A percentile compares a stretch with the other conserved stretches of the same genome.
Conservation (phyloP, 352 stramenopile genomes). For the Phytophthora pini region DNA sequence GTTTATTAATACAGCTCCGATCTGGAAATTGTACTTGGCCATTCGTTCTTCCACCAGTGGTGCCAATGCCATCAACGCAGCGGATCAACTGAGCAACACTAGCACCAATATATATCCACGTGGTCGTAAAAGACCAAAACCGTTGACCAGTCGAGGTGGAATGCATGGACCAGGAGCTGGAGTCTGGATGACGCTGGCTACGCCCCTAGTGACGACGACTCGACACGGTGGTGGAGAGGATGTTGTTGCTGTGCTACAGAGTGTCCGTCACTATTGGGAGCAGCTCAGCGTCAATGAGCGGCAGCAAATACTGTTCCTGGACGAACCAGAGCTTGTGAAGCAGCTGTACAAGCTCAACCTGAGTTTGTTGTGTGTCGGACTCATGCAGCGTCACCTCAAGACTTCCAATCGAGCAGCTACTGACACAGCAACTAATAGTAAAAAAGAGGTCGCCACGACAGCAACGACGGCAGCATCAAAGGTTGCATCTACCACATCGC, state of each 20-base stretch:
- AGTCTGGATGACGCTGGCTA: constrained; percentile 36
- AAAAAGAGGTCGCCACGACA: constrained; percentile 3
- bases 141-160: constrained; percentile 20
- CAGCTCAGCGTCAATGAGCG: constrained; percentile 65
- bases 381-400: constrained; percentile 88
- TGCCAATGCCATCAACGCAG: constrained; percentile 7
- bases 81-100: constrained; percentile 1
- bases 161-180: constrained; percentile 7
- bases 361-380: constrained; percentile 80
- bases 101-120: constrained; percentile 2
- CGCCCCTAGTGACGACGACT: constrained; percentile 21
- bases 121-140: constrained; percentile 55
- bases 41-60: constrained; percentile 39
- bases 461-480: constrained; percentile 3
- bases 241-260: constrained; percentile 24
- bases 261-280: constrained; percentile 72
- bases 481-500: not conserved
- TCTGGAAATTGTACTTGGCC: constrained; percentile 75
- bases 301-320: constrained; percentile 81
- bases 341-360: constrained; percentile 90
- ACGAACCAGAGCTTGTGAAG: constrained; percentile 85
- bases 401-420: constrained; percentile 31
- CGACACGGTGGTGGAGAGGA: constrained; percentile 23
- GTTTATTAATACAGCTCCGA: constrained; percentile 44
- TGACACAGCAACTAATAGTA: constrained; percentile 3